Base-by-base conservation (phyloP, 1,284 basidiomycete genomes). In the Inonotus obliquus region DNA sequence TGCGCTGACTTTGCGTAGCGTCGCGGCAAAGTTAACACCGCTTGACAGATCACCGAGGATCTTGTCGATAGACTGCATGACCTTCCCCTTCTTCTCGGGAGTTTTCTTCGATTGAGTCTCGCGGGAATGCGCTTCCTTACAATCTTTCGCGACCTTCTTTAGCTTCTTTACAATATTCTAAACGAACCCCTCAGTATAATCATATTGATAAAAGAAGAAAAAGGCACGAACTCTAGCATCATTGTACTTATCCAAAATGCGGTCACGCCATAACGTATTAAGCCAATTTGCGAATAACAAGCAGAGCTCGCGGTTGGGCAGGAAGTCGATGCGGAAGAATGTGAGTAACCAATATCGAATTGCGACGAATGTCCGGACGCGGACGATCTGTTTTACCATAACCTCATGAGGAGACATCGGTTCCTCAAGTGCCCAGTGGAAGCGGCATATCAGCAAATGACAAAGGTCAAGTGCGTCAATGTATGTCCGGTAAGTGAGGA, bases 401-500 rank as follows among this genome's bases (percentile, higher is more conserved):
- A 91, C 86, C 67, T 90, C 87, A 29, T 83, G 79, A 49, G 71
- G 69, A 19, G 78, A 81, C 17, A 71, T 71, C 6, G 81, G 75
- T 19, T 79, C 78, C 62, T 83, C 84, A 51, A 94, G 76, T 3
- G 92, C 86, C 93, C 92, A 95, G 69, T 92, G 89, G 71, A 95
- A 95, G 44, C 92, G 82, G 65, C 84, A 86, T 45, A 92, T 89
- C 51, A 95, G 78, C 53, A 94, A 76, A 67, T 91, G 85, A 52
- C 87, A 87, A 29, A 94, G 77, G 68, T 94, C 90, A 60, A 87
- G 75, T 4, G 89, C 83, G 57, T 79, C 81, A 69, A 94, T 81
- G 71, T 92, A 94, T 35, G 87, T 84, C 60, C 93, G 84, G 69
- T 93, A 94, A 1, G 91, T 94, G 70, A 94, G 80, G 80, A 94